phyloP scores from a whole-genome alignment of 176 grass and related monocot species.

The Cenchrus fungigraminus region DNA sequence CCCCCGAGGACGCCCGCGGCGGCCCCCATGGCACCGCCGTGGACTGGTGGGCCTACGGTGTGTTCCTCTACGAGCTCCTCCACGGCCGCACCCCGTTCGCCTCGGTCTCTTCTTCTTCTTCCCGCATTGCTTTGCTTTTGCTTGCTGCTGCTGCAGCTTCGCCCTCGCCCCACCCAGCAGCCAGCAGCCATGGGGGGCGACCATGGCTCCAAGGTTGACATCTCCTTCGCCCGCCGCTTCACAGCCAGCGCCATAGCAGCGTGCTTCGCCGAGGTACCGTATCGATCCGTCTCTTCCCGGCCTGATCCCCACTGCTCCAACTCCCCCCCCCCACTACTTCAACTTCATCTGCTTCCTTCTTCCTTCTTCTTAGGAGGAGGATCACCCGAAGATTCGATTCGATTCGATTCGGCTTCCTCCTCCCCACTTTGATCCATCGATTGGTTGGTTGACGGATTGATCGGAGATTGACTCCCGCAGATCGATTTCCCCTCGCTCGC shows the following conservation, averaged over 20 bases:
- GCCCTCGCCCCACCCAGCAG: too few species aligned
- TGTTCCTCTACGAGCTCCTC: constrained; percentile 88
- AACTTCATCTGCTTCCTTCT: too few species aligned
- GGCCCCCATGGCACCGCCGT: constrained; percentile 75
- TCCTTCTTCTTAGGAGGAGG: too few species aligned
- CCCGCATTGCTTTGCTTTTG: neutral
- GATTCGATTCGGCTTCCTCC: too few species aligned
- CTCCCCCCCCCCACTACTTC: too few species aligned
- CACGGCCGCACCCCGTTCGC: constrained; percentile 68
- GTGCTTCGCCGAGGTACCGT: constrained; percentile 85
- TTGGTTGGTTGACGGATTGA: too few species aligned
- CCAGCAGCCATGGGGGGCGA: constrained; percentile 43
- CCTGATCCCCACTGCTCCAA: too few species aligned
- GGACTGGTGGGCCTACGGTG: constrained; percentile 95
- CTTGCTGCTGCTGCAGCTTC: neutral
- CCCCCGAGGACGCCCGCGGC: constrained; percentile 70
- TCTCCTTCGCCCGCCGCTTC: constrained; percentile 90
- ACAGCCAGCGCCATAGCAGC: constrained; percentile 96
- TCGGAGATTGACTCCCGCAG: too few species aligned
- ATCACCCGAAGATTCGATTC: neutral
- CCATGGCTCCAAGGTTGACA: constrained; percentile 57
- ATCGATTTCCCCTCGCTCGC: neutral
- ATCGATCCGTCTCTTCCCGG: neutral
- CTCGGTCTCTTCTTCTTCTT: neutral
- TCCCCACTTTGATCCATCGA: neutral